Evolutionary conservation across 2,329 filamentous ascomycete species (phyloP).

Genomic region (Cladosporium sp.): DNA sequence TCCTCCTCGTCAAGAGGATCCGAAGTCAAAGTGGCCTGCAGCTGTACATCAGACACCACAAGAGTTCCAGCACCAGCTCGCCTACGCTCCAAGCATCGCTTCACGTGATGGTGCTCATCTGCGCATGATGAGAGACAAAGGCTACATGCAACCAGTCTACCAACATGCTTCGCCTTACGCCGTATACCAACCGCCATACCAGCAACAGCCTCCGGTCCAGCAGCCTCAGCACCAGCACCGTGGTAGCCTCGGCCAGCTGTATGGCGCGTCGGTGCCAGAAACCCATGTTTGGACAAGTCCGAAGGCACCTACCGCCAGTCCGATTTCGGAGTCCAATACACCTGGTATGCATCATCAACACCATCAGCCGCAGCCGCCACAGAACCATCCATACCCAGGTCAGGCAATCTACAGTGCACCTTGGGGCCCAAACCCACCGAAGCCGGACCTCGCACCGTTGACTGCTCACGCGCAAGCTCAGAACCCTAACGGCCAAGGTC

Average conservation of each 20-base stretch:
- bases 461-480: constrained; percentile 2
- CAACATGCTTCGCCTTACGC: constrained; percentile 6
- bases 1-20: constrained; percentile 14
- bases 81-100: constrained; percentile 23
- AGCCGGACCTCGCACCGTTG: constrained; percentile 4
- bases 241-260: constrained; percentile 12
- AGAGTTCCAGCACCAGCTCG: constrained; percentile 33
- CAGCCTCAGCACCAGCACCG: constrained; percentile 13
- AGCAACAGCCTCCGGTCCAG: constrained; percentile 8
- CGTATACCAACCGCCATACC: neutral
- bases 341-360: constrained; percentile 16
- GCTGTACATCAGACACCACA: constrained; percentile 38
- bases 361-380: constrained; percentile 19
- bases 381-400: neutral
- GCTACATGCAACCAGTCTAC: constrained; percentile 19
- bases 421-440: neutral
- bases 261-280: neutral
- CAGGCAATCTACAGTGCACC: neutral
- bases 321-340: constrained; percentile 28
- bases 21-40: constrained; percentile 12
- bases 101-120: constrained; percentile 31
- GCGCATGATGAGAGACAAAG: constrained; percentile 30
- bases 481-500: constrained; percentile 12
- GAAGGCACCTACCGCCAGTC: constrained; percentile 30
- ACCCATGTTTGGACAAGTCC: constrained; percentile 23